Evolutionary conservation across 2,329 filamentous ascomycete genomes (phyloP).

Genomic region (Calycina marina): DNA sequence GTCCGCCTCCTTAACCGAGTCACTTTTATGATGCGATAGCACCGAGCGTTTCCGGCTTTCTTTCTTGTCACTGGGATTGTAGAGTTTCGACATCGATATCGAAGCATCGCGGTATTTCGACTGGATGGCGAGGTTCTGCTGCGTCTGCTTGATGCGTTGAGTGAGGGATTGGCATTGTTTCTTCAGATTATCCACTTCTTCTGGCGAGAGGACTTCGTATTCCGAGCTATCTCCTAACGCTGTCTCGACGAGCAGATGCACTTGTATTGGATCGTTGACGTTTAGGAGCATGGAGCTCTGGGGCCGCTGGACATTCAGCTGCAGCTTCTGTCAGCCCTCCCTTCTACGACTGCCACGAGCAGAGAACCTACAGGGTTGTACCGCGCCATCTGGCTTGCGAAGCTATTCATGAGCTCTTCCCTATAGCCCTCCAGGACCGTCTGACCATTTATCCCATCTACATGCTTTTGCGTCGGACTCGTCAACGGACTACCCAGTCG

Average conservation of each 20-base stretch:
- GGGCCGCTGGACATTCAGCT: constrained; percentile 36
- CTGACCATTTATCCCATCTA: constrained; percentile 28
- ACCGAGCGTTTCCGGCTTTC: constrained; percentile 33
- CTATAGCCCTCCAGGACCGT: constrained; percentile 44
- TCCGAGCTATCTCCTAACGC: constrained; percentile 77
- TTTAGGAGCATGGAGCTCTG: constrained; percentile 44
- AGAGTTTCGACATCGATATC: constrained; percentile 68
- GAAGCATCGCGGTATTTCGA: constrained; percentile 91
- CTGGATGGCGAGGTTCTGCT: constrained; percentile 75
- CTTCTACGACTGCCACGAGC: neutral
- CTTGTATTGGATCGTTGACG: constrained; percentile 59
- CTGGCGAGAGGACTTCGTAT: constrained; percentile 76
- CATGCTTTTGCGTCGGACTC: neutral
- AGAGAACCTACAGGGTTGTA: constrained; percentile 37
- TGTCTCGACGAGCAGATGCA: constrained; percentile 87
- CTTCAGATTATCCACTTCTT: constrained; percentile 85
- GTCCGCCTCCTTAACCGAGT: constrained; percentile 40
- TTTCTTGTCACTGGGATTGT: constrained; percentile 46
- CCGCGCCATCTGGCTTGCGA: constrained; percentile 36
- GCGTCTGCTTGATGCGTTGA: constrained; percentile 67
- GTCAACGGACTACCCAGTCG: neutral
- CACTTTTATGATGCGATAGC: constrained; percentile 30
- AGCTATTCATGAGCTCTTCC: constrained; percentile 36
- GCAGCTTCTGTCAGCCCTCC: constrained; percentile 7
- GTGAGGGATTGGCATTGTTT: constrained; percentile 63